Base-by-base conservation (phyloP, 495 filamentous ascomycete species). In the Aspergillus coremiiformis region DNA sequence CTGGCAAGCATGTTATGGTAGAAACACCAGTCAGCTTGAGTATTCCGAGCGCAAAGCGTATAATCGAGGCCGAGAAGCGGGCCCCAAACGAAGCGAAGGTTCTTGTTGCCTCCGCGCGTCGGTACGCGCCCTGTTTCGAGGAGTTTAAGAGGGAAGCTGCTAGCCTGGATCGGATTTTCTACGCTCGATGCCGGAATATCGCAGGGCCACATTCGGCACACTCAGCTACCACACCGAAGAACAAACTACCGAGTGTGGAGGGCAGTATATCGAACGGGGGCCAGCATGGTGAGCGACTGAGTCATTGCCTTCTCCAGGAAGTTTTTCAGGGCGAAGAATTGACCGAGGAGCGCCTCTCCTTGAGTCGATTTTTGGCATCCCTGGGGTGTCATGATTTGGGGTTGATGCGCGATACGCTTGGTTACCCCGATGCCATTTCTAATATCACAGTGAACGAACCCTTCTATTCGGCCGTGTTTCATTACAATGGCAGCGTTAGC, bases 381-480 rank as follows among this genome's bases (percentile, higher is more conserved):
- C 58, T 77, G 12, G 78, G 78, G 5, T 69, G 69, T n/a, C 79
- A 83, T 51, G 81, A 83, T 55, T 58, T 84, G 3, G 74, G 68
- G 0, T 46, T 77, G 6, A 78, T 84, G 74, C 72, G 81, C 0
- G 81, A 84, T 58, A 62, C 68, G 1, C 51, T 84, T 2, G 80
- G 80, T 0, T 49, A 66, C 27, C 64, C 70, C 0, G 68, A 67
- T 23, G 66, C 70, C 0, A 73, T 83, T 0, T 61, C 68, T 1
- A 79, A 72, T 12, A 64, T 75, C 19, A 66, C 67, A 1, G 66
- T 75, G 10, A 71, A 70, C 21, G 60, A 65, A 15, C 75, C 75
- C 0, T 75, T 78, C 51, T 79, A 74, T 52, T 68, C 69, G 1
- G 72, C 68, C 3, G 61, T 75, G 9, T 75, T 79, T 49, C 68